These are phyloP conservation scores for Didymellaceae sp. DNA, from an alignment of 2,329 filamentous ascomycete species.

Conservation along the genomic window DNA sequence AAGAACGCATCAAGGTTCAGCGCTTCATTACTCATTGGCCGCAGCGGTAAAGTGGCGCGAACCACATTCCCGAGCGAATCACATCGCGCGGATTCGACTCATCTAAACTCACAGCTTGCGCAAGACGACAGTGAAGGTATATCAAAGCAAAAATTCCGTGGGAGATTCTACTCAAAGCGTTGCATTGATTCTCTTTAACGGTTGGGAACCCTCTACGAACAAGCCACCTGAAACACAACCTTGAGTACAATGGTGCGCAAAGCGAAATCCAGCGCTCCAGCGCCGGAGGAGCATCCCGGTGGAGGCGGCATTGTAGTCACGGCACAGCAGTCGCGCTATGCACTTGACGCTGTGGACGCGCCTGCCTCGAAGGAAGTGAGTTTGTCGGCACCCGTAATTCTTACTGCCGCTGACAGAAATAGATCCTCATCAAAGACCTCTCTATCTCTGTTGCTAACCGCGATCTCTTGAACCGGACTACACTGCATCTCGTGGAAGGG, in stretches of 20 bases:
- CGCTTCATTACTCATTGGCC: no score
- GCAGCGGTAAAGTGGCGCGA: no score
- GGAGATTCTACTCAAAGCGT: no score
- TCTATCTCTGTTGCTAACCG: constrained; percentile 67
- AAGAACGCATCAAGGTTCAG: no score
- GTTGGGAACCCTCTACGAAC: no score
- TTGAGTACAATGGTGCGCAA: constrained; percentile 45
- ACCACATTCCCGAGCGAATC: no score
- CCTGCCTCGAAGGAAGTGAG: constrained; percentile 47
- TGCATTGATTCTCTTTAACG: no score
- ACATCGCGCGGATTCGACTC: no score
- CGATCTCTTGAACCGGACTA: constrained; percentile 74
- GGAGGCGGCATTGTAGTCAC: constrained; percentile 43
- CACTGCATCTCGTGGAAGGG: constrained; percentile 74
- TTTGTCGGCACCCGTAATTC: background rate
- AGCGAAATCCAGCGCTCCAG: constrained; percentile 25
- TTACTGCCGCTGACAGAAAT: constrained; percentile 1
- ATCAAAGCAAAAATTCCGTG: no score
- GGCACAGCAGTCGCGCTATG: constrained; percentile 49
- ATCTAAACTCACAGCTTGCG: no score
- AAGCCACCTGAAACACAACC: no score
- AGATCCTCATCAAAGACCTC: constrained; percentile 68
- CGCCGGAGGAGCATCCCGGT: constrained; percentile 30
- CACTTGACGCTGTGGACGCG: constrained; percentile 48
- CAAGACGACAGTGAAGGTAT: no score